Evolutionary conservation across 148 eudicot species (phyloP).

Genomic region (Diospyros lotus): DNA sequence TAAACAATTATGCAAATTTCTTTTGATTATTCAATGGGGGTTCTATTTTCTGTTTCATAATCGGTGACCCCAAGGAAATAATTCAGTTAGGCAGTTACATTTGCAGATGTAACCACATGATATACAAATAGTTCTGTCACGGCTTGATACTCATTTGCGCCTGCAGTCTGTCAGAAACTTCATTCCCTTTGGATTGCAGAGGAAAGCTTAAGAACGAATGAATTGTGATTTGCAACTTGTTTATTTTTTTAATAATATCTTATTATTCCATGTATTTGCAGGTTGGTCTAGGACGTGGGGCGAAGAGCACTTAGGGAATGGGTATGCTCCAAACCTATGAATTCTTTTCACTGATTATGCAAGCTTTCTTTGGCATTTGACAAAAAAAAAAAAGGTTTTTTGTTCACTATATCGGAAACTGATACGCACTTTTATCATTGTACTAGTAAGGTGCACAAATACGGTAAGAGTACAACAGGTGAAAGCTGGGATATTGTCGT

Average conservation of each 20-base stretch:
- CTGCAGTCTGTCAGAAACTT: neutral
- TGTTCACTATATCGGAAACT: neutral
- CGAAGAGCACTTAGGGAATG: conserved; percentile 97
- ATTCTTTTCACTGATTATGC: neutral
- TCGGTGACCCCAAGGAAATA: no score
- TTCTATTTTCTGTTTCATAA: no score
- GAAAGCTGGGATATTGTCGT: conserved; percentile 97
- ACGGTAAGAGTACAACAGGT: conserved; percentile 93
- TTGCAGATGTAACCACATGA: no score
- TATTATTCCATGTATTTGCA: conserved; percentile 16
- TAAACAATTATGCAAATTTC: no score
- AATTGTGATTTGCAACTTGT: neutral
- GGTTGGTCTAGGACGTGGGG: conserved; percentile 99
- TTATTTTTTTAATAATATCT: neutral
- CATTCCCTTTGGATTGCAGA: neutral
- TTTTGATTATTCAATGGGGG: no score
- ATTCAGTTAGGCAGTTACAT: no score
- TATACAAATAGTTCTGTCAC: no score
- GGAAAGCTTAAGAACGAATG: no score
- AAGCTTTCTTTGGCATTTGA: neutral
- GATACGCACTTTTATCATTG: conserved; percentile 1
- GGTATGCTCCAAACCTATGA: conserved; percentile 38
- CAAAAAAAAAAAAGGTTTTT: neutral
- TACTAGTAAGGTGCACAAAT: conserved; percentile 89
- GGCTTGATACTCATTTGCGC: neutral